These are phyloP conservation scores for Mesembryanthemum crystallinum DNA, from an alignment of 148 eudicot genomes.

Conservation along the genomic window DNA sequence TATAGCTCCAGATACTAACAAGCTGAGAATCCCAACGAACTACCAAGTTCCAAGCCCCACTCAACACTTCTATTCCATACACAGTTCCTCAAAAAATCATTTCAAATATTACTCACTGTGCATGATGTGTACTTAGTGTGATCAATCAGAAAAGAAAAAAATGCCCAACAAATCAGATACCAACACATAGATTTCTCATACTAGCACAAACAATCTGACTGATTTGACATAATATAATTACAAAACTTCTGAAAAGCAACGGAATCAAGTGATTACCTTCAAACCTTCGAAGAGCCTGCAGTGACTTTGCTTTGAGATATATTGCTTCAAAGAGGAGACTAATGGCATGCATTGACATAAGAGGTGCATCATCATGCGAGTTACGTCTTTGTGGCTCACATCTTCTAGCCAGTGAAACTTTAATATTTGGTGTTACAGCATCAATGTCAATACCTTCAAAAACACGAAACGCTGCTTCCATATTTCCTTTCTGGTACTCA, in stretches of 20 bases:
- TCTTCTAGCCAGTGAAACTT: conserved; percentile 48
- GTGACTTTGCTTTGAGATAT: conserved; percentile 72
- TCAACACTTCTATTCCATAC: neutral
- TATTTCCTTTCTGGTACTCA: conserved; percentile 87
- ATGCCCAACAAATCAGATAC: conserved; percentile 5
- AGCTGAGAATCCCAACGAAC: neutral
- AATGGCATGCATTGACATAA: conserved; percentile 81
- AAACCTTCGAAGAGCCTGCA: conserved; percentile 62
- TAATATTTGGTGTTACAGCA: conserved; percentile 60
- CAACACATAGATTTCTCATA: neutral
- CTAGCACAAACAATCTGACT: neutral
- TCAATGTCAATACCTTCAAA: conserved; percentile 86
- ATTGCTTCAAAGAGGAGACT: conserved; percentile 80
- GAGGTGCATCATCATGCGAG: conserved; percentile 37
- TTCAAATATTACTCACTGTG: neutral
- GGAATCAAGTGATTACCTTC: conserved; percentile 47
- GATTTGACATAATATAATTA: neutral
- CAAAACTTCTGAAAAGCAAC: neutral
- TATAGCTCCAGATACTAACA: neutral
- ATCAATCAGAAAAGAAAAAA: neutral
- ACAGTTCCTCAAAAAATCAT: neutral
- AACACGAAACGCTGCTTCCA: conserved; percentile 76
- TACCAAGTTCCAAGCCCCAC: neutral
- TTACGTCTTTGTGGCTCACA: conserved; percentile 41
- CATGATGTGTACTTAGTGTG: neutral